Base-by-base conservation (phyloP, 108 stramenopile genomes). In the Ochromonas danica region DNA sequence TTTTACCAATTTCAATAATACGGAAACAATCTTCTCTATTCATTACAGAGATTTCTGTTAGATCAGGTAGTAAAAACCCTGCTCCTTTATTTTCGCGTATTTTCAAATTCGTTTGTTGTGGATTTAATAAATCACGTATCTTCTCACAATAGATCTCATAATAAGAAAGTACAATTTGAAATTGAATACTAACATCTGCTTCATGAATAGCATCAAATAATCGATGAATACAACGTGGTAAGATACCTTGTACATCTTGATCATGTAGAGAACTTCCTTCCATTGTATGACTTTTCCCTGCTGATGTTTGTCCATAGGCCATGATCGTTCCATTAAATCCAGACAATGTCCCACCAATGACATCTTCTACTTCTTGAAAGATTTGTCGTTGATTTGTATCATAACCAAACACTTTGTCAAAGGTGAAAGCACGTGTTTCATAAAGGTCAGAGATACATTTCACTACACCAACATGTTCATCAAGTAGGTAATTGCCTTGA, bases 291-390 rank as follows among this genome's bases (percentile, higher is more conserved):
- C 84, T 85, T 79, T 89, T 88, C 35, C 89, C 91, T 40, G 80
- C 80, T 28, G 90, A 81, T 0, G 87, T 88, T 78, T 93, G 92
- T 0, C 96, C 94, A 85, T 95, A 97, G 1, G 95, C 94, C 78
- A 97, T 90, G 60, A 95, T 77, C n/a, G 91, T 92, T 22, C 94
- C 95, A 79, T 94, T 90, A 85, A 85, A 94, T 30, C 96, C 96
- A 79, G 93, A 92, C 0, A 95, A 71, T 0, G 91, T 90, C 62
- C 85, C 84, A 75, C 92, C 90, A 0, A 95, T 91, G n/a, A 97
- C 85, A 1, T 28, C 63, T 1, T 70, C 61, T 17, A 84, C 61
- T 30, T 78, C 45, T 25, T 36, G 51, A 42, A 81, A 84, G 27
- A 87, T 77, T 14, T 78, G 80, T 28, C 1, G 22, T 57, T 86